Base-by-base conservation (phyloP, 768 basidiomycete species). In the Rhizopogon vulgaris region DNA sequence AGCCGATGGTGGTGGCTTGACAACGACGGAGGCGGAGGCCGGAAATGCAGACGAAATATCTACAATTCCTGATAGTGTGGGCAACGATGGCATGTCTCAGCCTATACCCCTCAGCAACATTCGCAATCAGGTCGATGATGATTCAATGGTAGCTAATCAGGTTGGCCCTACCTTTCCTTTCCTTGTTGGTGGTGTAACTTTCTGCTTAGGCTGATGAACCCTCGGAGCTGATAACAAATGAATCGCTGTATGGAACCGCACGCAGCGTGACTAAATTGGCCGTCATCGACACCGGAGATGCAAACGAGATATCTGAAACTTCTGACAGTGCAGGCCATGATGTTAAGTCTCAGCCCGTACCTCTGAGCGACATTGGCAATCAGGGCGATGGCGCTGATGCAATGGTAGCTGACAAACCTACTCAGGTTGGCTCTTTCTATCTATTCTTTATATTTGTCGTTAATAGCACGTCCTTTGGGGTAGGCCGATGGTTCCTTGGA, bases 101-200 rank as follows among this genome's bases (percentile, higher is more conserved):
- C 30, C 30, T 11, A 2, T 30, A 24, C 53, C 42, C 39, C n/a
- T 37, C 36, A 36, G 41, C 18, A 17, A 49, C 41, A 37, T 3
- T 37, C 34, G 17, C 34, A 27, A 17, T 22, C 56, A 52, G 49
- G 48, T 37, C 10, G 47, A 53, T 8, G 52, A 52, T 37, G 40
- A 27, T 32, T 45, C 42, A 17, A 65, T 63, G 61, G 53, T 6
- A 22, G 52, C 49, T 45, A 52, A 56, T 38, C 59, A 63, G 63
- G 64, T 65, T 49, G 15, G 9, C 15, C 14, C 4, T 12, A 22
- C 15, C 12, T 9, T 27, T 38, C 32, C 30, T 49, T 25, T 34
- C 11, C 8, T 30, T 30, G 28, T 10, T 10, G 10, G 8, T 30
- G 8, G 32, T 4, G 3, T 34, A 34, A 34, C 11, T 30, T 10